Evolutionary conservation across 169 alveolate genomes (phyloP), one percentile per base, ranked within the genome.

Genomic region (Hepatocystis sp.): DNA sequence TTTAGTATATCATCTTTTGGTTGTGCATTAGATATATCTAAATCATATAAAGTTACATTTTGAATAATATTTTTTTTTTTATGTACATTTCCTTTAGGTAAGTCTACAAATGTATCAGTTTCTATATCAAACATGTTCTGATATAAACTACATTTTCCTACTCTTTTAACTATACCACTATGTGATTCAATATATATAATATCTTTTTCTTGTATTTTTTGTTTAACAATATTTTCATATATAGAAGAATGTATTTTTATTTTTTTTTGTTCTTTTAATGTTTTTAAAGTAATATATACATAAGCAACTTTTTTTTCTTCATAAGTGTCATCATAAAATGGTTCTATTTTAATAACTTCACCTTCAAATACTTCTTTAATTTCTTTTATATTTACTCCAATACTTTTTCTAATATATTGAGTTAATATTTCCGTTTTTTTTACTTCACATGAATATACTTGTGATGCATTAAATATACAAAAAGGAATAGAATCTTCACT

Each of bases 41-140:
- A 91, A 84, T 98, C 99, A 95, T 98, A 99, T 88, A 98, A 93
- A 13, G 99, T 98, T 64, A 98, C 98, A 93, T 98, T 99, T 94
- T 98, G 98, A 47, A 98, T 98, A 27, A 98, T 97, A 91, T 98
- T 99, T 90, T 97, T 98, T 92, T 97, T 98, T 94, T 98, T 98
- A 91, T 97, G 99, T 19, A 98, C 99, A 84, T 98, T 99, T 56
- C 99, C 99, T 86, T 97, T 97, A 4, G 99, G 99, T 15, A 98
- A 86, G 5, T 99, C 99, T 44, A 98, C 99, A 84, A 47, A 81
- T n/a, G 84, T 96, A 97, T 98, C 99, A 28, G 99, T 98, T 89
- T 98, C 99, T 28, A 98, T 93, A 84, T 98, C 99, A 91, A 95
- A 97, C 91, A 97, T 99, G 44, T 98, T 95, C 21, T 99, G 98